These are phyloP conservation scores for Rhytidhysteron rufulum DNA, from an alignment of 2,329 filamentous ascomycete species.

Conservation along the genomic window DNA sequence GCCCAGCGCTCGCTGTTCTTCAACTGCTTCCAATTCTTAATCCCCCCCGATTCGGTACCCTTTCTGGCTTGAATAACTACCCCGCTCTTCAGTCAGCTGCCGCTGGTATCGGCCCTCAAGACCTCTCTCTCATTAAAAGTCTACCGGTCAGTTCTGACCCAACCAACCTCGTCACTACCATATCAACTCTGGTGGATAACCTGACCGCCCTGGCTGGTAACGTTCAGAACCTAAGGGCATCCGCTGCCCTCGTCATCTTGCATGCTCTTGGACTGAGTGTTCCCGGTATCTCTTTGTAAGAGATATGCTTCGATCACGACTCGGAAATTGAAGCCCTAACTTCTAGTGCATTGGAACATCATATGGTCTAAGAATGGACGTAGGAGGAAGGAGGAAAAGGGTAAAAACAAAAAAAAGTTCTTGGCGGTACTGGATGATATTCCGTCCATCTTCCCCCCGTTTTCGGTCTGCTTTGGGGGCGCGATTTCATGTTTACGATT, in stretches of 20 bases:
- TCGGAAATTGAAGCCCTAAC: no score
- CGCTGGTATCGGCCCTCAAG: constrained; percentile 6
- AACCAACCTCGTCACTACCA: constrained; percentile 11
- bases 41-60: constrained; percentile 11
- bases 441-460: no score
- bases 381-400: no score
- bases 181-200: constrained; percentile 9
- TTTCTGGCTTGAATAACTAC: constrained; percentile 10
- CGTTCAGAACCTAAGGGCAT: constrained; percentile 12
- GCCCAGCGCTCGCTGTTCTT: constrained; percentile 14
- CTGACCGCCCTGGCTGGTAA: constrained; percentile 11
- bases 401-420: constrained; percentile 1
- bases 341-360: no score
- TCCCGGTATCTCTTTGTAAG: constrained; percentile 3
- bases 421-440: no score
- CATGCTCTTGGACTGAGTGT: constrained; percentile 13
- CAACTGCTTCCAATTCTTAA: constrained; percentile 15
- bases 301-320: no score
- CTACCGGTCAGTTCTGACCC: constrained; percentile 10
- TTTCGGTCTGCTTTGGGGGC: no score
- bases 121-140: constrained; percentile 12
- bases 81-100: constrained; percentile 8
- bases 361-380: no score
- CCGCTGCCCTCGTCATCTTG: constrained; percentile 6
- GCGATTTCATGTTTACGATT: no score